Base-by-base conservation (phyloP, 202 grass and related monocot genomes). In the Bolboschoenoplectus hybrid region DNA sequence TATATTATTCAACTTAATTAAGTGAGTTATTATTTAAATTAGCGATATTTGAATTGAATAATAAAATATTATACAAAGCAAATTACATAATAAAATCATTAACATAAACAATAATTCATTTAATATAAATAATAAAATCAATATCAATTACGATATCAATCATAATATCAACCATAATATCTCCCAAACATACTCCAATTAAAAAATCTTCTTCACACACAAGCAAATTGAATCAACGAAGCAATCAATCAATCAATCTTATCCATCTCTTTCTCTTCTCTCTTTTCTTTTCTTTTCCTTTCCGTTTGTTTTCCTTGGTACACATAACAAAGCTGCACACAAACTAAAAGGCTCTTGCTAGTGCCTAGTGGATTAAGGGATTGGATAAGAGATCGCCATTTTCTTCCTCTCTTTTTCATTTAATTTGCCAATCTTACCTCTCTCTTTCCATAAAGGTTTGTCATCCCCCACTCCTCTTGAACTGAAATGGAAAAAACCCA, bases 401-500 rank as follows among this genome's bases (percentile, higher is more conserved):
- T 44, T 50, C 20, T 19, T 1, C 2, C 13, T 26, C 26, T 26
- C 26, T 26, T 26, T 26, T 26, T 26, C 26, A 26, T 26, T 26
- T 26, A 26, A 26, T 26, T 26, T 26, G 26, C 26, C 26, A 26
- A 26, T 26, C 26, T 26, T 0, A 26, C 26, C 26, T 26, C 46
- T 13, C 64, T 40, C 49, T 76, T 76, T 76, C 10, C 72, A 11
- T 78, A 26, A 78, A 78, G 49, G 35, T 78, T 78, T 85, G 89
- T 93, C 91, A 93, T 65, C 44, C 46, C 47, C 87, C 91, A 93
- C 91, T 89, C 32, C 87, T 58, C 51, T 89, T 47, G 49, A 74
- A 56, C 86, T 64, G 84, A 66, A 92, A 84, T 90, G 91, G 60
- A 80, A 89, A 89, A 86, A 63, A 26, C 71, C 62, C 55, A 81